These are phyloP conservation scores for Trichophyton rubrum DNA, from an alignment of 2,329 filamentous ascomycete species.

Conservation along the genomic window DNA sequence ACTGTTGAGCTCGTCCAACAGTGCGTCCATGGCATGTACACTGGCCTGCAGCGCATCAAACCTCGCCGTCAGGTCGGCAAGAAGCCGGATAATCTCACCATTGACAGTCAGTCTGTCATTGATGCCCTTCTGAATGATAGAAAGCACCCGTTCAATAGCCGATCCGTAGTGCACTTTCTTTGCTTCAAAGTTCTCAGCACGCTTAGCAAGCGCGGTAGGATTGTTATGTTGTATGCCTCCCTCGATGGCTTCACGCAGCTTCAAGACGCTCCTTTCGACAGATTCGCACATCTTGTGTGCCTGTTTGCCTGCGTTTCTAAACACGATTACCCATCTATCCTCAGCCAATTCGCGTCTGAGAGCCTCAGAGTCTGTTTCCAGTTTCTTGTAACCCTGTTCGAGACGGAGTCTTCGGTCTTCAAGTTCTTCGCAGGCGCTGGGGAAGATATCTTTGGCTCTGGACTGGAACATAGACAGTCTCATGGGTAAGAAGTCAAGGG, in stretches of 20 bases:
- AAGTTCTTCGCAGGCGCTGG: slow-evolving; percentile 80
- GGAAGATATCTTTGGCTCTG: slow-evolving; percentile 66
- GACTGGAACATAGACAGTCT: slow-evolving; percentile 73
- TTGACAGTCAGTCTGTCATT: slow-evolving; percentile 92
- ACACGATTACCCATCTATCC: slow-evolving; percentile 91
- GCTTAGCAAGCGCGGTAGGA: slow-evolving; percentile 58
- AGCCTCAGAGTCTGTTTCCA: slow-evolving; percentile 82
- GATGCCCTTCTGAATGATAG: slow-evolving; percentile 91
- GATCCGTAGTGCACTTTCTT: slow-evolving; percentile 92
- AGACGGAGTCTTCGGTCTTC: slow-evolving; percentile 60
- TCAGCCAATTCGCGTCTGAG: slow-evolving; percentile 83
- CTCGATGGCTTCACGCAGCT: slow-evolving; percentile 70
- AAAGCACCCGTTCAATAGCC: slow-evolving; percentile 79
- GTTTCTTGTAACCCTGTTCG: slow-evolving; percentile 73
- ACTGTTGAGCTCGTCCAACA: slow-evolving; percentile 59
- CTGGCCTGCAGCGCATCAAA: slow-evolving; percentile 65
- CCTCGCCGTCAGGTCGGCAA: slow-evolving; percentile 71
- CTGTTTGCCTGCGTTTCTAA: slow-evolving; percentile 80
- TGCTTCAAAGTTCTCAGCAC: slow-evolving; percentile 83
- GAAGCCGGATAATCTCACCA: slow-evolving; percentile 78
- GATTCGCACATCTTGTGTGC: slow-evolving; percentile 96
- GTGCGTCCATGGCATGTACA: slow-evolving; percentile 62
- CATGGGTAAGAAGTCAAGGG: slow-evolving; percentile 93
- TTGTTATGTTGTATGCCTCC: slow-evolving; percentile 61
- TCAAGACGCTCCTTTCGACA: slow-evolving; percentile 71